Base-by-base conservation (phyloP, 78 protist species). In the Speleostelium caveatum region DNA sequence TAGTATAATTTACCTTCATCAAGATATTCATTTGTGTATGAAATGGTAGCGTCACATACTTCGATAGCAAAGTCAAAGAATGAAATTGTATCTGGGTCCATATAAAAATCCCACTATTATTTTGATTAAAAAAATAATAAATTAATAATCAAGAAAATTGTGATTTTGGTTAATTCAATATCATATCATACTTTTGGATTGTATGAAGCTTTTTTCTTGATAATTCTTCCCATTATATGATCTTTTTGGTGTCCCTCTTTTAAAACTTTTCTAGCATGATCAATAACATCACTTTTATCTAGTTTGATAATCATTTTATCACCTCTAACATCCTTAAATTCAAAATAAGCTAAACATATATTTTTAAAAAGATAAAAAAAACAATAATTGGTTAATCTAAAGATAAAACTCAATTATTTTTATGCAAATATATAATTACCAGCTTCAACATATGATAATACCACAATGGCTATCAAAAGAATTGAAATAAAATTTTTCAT, bases 181-280 rank as follows among this genome's bases (percentile, higher is more conserved):
- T 62, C 42, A 16, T 17, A 62, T 7, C 17, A 24, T 6, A 21
- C 8, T 12, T 59, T n/a, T 59, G 65, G 65, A 21, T 59, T 59
- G 16, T 59, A 59, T n/a, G 16, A 12, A 5, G 8, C 16, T 59
- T 66, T 45, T 16, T 0, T 41, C 24, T 66, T 66, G 39, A 28
- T 68, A 14, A 68, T 68, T 68, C 75, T 68, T 68, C 75, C 75
- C 75, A 68, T 68, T 42, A 68, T 59, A 26, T 68, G 75, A 3
- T 24, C 8, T 45, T 59, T 26, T 2, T 68, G 22, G 2, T 26
- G 28, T 68, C 38, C 5, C 33, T n/a, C 58, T 0, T 22, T 33
- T 39, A 66, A 41, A 41, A 66, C 2, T 2, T 66, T 12, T 66
- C 73, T 66, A 0, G 73, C 55, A 7, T 1, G 12, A 3, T 10